phyloP scores from a whole-genome alignment of 257 asterid genomes.

The Schizonepeta tenuifolia region DNA sequence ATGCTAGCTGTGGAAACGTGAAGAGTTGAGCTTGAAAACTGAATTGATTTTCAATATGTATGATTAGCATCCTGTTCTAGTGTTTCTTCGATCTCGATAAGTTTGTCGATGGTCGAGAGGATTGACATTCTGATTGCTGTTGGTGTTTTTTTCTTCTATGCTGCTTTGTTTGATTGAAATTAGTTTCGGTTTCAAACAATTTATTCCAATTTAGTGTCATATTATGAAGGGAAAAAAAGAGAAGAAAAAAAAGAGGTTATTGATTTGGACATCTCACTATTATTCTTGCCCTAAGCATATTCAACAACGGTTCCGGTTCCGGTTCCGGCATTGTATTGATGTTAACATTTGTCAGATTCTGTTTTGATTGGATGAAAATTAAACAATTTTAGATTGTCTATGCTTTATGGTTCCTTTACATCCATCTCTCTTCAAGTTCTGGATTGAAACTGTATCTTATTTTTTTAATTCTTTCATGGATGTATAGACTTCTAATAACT shows the following conservation, averaged over 20 bases:
- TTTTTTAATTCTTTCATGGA: background rate
- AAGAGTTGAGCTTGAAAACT: conserved; percentile 4
- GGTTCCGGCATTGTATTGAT: background rate
- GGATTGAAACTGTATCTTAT: background rate
- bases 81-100: conserved; percentile 11
- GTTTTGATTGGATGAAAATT: background rate
- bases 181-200: background rate
- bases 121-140: background rate
- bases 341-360: background rate
- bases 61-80: background rate
- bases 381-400: background rate
- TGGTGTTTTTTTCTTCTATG: background rate
- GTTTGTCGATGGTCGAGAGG: background rate
- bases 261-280: background rate
- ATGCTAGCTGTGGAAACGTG: background rate
- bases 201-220: background rate
- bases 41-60: background rate
- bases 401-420: conserved; percentile 6
- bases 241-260: background rate
- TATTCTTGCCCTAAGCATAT: background rate
- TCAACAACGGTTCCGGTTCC: background rate
- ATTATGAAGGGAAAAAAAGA: no score
- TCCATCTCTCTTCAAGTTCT: background rate
- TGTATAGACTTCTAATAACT: background rate
- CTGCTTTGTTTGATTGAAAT: background rate